These are phyloP conservation scores for Cunninghamia lanceolata DNA, from an alignment of 75 land plant species.

Conservation along the genomic window DNA sequence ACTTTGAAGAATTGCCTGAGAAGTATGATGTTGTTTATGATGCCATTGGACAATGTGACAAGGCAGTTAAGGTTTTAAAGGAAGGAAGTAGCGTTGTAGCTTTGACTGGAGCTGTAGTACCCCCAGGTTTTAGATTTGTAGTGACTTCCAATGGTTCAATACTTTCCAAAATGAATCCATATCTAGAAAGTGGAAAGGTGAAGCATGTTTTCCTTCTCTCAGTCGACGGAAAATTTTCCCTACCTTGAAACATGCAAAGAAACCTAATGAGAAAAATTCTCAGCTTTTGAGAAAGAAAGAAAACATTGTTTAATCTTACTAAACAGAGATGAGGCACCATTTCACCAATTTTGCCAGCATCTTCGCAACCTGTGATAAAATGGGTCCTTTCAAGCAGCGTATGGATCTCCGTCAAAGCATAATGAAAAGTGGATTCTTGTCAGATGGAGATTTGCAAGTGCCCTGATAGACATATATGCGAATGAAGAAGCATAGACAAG, in stretches of 20 bases:
- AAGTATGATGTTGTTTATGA: slow-evolving; percentile 86
- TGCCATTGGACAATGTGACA: slow-evolving; percentile 77
- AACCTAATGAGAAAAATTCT: no score
- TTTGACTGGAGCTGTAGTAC: slow-evolving; percentile 56
- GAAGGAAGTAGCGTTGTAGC: slow-evolving; percentile 76
- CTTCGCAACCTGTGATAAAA: no score
- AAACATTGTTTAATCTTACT: no score
- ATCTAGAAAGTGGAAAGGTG: slow-evolving; percentile 68
- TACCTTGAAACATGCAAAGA: slow-evolving; percentile 75
- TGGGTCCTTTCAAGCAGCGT: no score
- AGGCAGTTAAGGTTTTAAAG: slow-evolving; percentile 75
- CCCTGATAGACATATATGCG: no score
- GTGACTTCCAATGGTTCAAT: slow-evolving; percentile 68
- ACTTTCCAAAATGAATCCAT: slow-evolving; percentile 69
- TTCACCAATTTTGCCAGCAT: no score
- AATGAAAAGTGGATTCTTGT: no score
- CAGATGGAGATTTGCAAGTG: no score
- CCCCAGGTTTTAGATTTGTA: slow-evolving; percentile 75
- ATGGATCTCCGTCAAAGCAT: no score
- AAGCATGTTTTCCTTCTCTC: slow-evolving; percentile 64
- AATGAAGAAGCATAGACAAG: no score
- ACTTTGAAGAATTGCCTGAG: slow-evolving; percentile 77
- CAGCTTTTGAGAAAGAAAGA: no score
- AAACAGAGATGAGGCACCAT: no score
- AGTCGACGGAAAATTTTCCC: slow-evolving; percentile 66